Percentiles rank a stretch among this genome's conserved stretches.
Conservation (phyloP, 1,139 yeast genomes). For the Sugiyamaella paludigena region DNA sequence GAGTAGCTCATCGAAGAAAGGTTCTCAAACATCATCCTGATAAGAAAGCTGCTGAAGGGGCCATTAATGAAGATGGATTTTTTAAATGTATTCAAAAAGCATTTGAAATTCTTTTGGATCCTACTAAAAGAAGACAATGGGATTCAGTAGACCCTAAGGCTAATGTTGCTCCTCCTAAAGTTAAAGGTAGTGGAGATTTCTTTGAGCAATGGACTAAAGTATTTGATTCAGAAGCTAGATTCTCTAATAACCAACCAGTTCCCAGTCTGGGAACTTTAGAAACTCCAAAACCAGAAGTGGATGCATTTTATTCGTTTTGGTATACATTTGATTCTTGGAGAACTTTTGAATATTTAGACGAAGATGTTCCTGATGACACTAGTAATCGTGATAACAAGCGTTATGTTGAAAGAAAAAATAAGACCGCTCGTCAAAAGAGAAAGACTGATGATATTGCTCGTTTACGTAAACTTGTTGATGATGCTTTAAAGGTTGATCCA, state of each 20-base stretch:
- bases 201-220: slow-evolving; percentile 92
- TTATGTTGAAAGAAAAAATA: slow-evolving; percentile 94
- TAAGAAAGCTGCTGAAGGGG: slow-evolving; percentile 89
- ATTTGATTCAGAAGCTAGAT: slow-evolving; percentile 85
- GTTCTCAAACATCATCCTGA: slow-evolving; percentile 98
- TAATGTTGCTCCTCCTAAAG: slow-evolving; percentile 72
- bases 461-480: slow-evolving; percentile 79
- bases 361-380: slow-evolving; percentile 99
- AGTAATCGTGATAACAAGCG: slow-evolving; percentile 99
- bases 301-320: slow-evolving; percentile 86
- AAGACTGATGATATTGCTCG: slow-evolving; percentile 97
- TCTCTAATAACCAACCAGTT: slow-evolving; percentile 86
- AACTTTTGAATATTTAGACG: slow-evolving; percentile 95
- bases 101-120: slow-evolving; percentile 82
- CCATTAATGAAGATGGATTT: slow-evolving; percentile 91
- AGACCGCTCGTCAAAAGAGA: slow-evolving; percentile 94
- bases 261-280: slow-evolving; percentile 73
- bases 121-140: slow-evolving; percentile 83
- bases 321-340: slow-evolving; percentile 98
- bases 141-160: slow-evolving; percentile 94
- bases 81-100: slow-evolving; percentile 98
- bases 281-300: slow-evolving; percentile 78
- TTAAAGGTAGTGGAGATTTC: slow-evolving; percentile 60
- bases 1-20: slow-evolving; percentile 96
- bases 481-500: slow-evolving; percentile 88